These are phyloP conservation scores for Talaromyces pinophilus DNA, from an alignment of 2,329 filamentous ascomycete species.

Conservation along the genomic window DNA sequence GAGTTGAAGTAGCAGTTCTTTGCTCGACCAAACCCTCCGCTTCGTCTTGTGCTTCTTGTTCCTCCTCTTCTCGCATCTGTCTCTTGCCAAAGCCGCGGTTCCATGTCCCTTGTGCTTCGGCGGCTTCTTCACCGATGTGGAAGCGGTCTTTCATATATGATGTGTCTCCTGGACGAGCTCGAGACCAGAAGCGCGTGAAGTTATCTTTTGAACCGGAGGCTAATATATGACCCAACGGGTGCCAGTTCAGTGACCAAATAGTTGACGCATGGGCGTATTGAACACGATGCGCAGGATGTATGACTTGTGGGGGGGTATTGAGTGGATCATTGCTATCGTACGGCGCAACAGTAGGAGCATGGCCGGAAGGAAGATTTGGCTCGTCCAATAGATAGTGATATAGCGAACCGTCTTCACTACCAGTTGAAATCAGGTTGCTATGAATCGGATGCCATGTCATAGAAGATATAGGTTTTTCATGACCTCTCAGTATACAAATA, in stretches of 20 bases:
- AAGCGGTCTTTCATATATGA: constrained; percentile 86
- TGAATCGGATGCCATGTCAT: constrained; percentile 93
- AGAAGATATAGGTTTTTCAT: constrained; percentile 94
- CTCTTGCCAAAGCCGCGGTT: constrained; percentile 75
- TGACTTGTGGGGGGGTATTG: constrained; percentile 81
- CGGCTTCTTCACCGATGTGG: constrained; percentile 90
- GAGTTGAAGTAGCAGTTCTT: constrained; percentile 63
- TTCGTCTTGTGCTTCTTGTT: constrained; percentile 91
- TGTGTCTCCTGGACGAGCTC: constrained; percentile 82
- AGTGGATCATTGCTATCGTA: constrained; percentile 81
- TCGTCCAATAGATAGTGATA: constrained; percentile 96
- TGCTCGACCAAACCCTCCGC: constrained; percentile 91
- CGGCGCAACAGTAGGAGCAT: constrained; percentile 70
- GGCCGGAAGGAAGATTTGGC: constrained; percentile 77
- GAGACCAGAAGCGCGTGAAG: constrained; percentile 95
- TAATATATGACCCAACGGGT: constrained; percentile 91
- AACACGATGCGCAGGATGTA: constrained; percentile 85
- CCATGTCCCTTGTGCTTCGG: constrained; percentile 93
- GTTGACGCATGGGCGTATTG: constrained; percentile 89
- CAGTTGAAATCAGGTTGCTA: constrained; percentile 82
- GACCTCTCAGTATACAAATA: constrained; percentile 86
- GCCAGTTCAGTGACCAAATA: constrained; percentile 98
- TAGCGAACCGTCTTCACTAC: constrained; percentile 84
- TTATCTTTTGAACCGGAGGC: constrained; percentile 95
- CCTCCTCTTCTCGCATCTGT: constrained; percentile 86